Percentiles rank a stretch among this genome's conserved stretches.
Conservation (phyloP, 2,329 filamentous ascomycete species). For the Hypoxylon sp. region DNA sequence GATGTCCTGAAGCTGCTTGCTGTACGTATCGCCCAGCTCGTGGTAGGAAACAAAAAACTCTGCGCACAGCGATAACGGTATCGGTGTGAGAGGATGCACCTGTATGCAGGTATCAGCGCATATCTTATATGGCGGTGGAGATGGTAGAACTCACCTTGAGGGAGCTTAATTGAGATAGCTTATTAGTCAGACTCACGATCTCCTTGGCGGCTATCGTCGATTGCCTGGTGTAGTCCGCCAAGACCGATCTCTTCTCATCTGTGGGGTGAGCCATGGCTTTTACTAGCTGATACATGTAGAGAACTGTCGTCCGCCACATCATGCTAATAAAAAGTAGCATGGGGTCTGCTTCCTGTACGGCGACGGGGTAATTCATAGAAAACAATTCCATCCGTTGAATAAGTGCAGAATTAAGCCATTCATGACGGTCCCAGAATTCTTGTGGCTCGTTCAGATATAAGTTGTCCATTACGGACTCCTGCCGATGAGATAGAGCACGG, state of each 20-base stretch:
- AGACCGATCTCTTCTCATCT: slow-evolving; percentile 38
- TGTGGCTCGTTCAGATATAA: slow-evolving; percentile 36
- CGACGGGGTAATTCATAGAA: slow-evolving; percentile 35
- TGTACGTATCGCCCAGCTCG: slow-evolving; percentile 41
- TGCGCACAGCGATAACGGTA: slow-evolving; percentile 41
- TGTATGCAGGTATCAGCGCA: slow-evolving; percentile 18
- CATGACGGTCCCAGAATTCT: slow-evolving; percentile 43
- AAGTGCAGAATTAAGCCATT: slow-evolving; percentile 38
- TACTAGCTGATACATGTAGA: slow-evolving; percentile 43
- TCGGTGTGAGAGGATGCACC: slow-evolving; percentile 44
- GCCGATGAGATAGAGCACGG: slow-evolving; percentile 37
- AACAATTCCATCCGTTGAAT: slow-evolving; percentile 41
- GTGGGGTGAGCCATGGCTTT: slow-evolving; percentile 32
- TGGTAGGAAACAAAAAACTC: slow-evolving; percentile 41
- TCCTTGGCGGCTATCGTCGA: slow-evolving; percentile 43
- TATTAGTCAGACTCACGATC: slow-evolving; percentile 42
- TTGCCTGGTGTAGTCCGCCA: slow-evolving; percentile 42
- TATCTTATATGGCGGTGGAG: slow-evolving; percentile 1
- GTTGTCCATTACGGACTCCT: slow-evolving; percentile 37
- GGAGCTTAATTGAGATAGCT: slow-evolving; percentile 43
- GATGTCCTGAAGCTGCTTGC: slow-evolving; percentile 44
- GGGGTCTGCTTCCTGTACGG: slow-evolving; percentile 40
- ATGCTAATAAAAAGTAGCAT: slow-evolving; percentile 46
- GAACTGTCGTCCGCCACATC: slow-evolving; percentile 44
- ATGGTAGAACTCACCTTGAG: slow-evolving; percentile 36